These are phyloP conservation scores for Rhynchospora pubera DNA, from an alignment of 176 grass and related monocot genomes.

Conservation along the genomic window DNA sequence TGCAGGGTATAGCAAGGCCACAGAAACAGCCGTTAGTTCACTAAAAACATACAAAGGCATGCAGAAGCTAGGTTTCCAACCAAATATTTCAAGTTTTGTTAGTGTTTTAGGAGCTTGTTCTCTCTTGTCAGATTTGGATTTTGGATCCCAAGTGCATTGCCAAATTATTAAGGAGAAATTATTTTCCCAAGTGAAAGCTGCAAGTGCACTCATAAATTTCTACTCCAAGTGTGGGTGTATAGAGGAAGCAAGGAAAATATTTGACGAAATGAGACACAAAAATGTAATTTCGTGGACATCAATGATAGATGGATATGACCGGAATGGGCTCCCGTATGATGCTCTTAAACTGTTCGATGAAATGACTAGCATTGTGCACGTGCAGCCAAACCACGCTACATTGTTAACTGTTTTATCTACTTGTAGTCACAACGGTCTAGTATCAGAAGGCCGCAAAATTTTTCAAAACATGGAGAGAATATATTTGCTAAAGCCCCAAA, in stretches of 20 bases:
- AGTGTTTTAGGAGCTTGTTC: slow-evolving; percentile 76
- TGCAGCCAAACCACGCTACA: slow-evolving; percentile 62
- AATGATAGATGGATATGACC: slow-evolving; percentile 84
- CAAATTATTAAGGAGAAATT: slow-evolving; percentile 44
- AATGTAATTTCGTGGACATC: slow-evolving; percentile 86
- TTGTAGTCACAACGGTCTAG: slow-evolving; percentile 62
- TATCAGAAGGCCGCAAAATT: slow-evolving; percentile 44
- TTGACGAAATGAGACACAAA: slow-evolving; percentile 38
- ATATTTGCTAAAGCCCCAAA: slow-evolving; percentile 40
- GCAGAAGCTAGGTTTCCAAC: slow-evolving; percentile 30
- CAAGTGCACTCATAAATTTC: slow-evolving; percentile 71
- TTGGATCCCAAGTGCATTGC: slow-evolving; percentile 70
- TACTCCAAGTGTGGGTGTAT: slow-evolving; percentile 80
- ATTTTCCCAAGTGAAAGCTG: slow-evolving; percentile 38
- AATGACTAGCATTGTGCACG: slow-evolving; percentile 26
- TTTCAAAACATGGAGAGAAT: slow-evolving; percentile 78
- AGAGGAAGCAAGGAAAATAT: slow-evolving; percentile 47
- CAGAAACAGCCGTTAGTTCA: slow-evolving; percentile 39
- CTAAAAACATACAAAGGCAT: slow-evolving; percentile 59
- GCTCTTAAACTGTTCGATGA: slow-evolving; percentile 53
- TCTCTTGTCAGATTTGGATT: slow-evolving; percentile 40
- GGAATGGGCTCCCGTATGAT: slow-evolving; percentile 56
- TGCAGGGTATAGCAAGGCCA: slow-evolving; percentile 52
- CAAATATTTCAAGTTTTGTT: slow-evolving; percentile 55
- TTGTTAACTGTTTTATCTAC: slow-evolving; percentile 59